Evolutionary conservation across 192 early-diverging fungal species (phyloP), one percentile per base, ranked within the genome.

Genomic region (Geranomyces variabilis): DNA sequence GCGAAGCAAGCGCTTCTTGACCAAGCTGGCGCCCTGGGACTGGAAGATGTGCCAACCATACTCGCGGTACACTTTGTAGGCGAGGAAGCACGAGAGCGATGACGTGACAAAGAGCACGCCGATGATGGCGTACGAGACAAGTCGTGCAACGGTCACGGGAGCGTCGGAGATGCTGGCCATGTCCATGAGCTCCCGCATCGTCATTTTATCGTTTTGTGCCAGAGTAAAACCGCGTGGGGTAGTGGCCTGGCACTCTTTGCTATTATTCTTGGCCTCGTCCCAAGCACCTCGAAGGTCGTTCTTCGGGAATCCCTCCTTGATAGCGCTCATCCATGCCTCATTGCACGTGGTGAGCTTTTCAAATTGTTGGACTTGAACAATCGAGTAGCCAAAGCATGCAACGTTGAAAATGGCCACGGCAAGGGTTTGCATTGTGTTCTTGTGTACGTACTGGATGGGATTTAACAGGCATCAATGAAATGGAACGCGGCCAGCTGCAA

Each of bases 11-110:
- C 78, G 58, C 67, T 74, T 68, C 48, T 77, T 69, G 19, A 57
- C 26, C 29, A 82, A 49, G 58, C 75, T 76, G 28, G 81, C 81
- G 44, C 80, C 80, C 53, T 79, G 77, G 10, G 67, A 45, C 57
- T 79, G 64, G 53, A 77, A 81, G 22, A 77, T 71, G 21, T 76
- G 26, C 80, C 80, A 81, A 36, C 76, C 76, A 29, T 71, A 69
- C 31, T 74, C 69, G 43, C 57, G 70, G 24, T 77, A 77, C n/a
- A 58, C 70, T 29, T 73, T 74, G 26, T 69, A 77, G 26, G 77
- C 66, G 7, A 78, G 47, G 57, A 63, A 78, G 28, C 34, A 45
- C 22, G 58, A 61, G 45, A 70, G 33, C 17, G 47, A 33, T 22
- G 55, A 44, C 31, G 63, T 47, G 24, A 78, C 59, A 15, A 53